Percentiles rank a stretch among this genome's conserved stretches.
Evolutionary conservation across 306 rosid species (phyloP).

Genomic region (Prinsepia uniflora): DNA sequence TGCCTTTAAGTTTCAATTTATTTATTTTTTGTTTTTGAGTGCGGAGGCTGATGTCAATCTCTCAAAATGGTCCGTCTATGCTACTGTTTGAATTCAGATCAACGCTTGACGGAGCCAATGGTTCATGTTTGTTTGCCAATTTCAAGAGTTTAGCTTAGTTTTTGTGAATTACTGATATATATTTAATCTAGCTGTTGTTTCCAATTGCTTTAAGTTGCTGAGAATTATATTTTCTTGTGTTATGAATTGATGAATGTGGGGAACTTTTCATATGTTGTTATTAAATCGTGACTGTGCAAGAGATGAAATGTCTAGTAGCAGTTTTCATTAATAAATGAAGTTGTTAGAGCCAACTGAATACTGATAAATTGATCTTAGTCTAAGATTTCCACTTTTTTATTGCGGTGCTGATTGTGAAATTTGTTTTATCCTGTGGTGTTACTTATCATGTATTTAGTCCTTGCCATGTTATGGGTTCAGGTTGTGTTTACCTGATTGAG

Average conservation of each 20-base stretch:
- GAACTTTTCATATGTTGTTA: background rate
- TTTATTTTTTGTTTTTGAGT: too few species aligned
- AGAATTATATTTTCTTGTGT: background rate
- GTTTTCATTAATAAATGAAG: background rate
- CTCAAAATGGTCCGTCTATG: too few species aligned
- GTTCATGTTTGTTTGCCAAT: too few species aligned
- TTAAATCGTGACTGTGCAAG: background rate
- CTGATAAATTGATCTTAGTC: background rate
- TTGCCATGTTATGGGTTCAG: background rate
- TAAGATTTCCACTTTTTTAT: too few species aligned
- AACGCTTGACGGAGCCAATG: too few species aligned
- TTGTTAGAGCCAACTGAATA: background rate
- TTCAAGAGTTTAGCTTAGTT: too few species aligned
- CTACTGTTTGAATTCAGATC: too few species aligned
- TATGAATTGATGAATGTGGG: background rate
- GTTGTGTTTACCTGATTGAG: background rate
- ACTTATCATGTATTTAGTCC: background rate
- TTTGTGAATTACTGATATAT: too few species aligned
- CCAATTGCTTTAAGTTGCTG: background rate
- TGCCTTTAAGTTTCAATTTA: too few species aligned
- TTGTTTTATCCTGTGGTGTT: background rate
- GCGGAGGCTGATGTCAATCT: too few species aligned
- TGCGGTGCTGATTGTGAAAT: background rate
- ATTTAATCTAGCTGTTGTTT: conserved; percentile 8
- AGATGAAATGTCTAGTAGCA: background rate